Base-by-base conservation (phyloP, 306 rosid genomes). In the Citrullus mucosospermus region DNA sequence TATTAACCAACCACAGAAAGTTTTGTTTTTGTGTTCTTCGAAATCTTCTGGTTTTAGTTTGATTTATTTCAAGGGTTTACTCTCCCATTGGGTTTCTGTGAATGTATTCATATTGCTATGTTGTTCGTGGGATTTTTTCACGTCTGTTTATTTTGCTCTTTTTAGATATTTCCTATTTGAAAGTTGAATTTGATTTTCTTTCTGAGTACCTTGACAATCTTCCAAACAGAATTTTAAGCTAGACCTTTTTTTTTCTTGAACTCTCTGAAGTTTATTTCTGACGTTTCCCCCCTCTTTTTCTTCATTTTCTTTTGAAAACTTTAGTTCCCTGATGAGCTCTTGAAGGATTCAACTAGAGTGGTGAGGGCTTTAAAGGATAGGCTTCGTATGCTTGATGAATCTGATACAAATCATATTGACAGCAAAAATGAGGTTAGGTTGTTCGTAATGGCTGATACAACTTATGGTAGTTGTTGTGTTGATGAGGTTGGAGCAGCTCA, bases 401-500 rank as follows among this genome's bases (percentile, higher is more conserved):
- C 78, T 32, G 84, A 56, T 7, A 70, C 28, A 57, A 77, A 76
- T 9, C 80, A 38, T 38, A 61, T 48, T 25, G 91, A 60, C 30
- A 79, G 59, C 58, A 84, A 61, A 25, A 80, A 51, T 38, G 85
- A 88, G 12, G 84, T 86, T 28, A 81, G 87, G 38, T 81, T 94
- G 85, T 94, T 62, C 80, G 85, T 94, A 30, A 92, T 92, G 97
- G 97, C 96, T 3, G 98, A 94, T 90, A 90, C 96, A 8, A 81
- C 97, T 5, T 93, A 88, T 70, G 98, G 98, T 32, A 94, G 95
- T 81, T 94, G 98, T 69, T 92, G 98, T 72, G 86, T 92, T 60
- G 98, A 94, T 84, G 98, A 90, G 87, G 97, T 92, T 41, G 98
- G 95, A 82, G 98, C 97, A 6, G 87, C 93, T 53, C 97, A 88